A percentile compares a stretch with the other conserved stretches of the same genome.
Conservation (phyloP, 176 grass and related monocot species). For the Bromus sterilis region DNA sequence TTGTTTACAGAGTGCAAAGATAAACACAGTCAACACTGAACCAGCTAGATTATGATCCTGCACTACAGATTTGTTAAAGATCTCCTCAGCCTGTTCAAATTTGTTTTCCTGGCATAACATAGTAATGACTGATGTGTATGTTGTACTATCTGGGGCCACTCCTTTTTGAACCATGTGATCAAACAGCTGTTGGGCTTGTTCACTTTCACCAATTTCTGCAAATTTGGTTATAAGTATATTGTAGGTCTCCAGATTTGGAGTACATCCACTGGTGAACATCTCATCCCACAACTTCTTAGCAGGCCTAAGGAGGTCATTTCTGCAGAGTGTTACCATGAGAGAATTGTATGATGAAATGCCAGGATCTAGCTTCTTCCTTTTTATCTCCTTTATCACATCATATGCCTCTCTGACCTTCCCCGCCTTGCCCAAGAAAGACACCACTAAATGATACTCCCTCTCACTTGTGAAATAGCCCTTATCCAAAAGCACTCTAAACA, state of each 20-base stretch:
- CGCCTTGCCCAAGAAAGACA: slow-evolving; percentile 76
- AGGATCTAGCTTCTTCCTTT: slow-evolving; percentile 50
- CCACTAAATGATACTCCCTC: slow-evolving; percentile 49
- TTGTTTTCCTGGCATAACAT: slow-evolving; percentile 60
- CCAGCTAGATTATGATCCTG: slow-evolving; percentile 55
- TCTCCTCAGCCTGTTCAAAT: slow-evolving; percentile 49
- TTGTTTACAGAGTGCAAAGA: slow-evolving; percentile 62
- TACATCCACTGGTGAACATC: slow-evolving; percentile 71
- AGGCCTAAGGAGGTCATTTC: slow-evolving; percentile 67
- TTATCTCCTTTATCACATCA: slow-evolving; percentile 78
- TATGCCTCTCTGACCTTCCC: slow-evolving; percentile 93
- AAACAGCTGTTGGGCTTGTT: slow-evolving; percentile 64
- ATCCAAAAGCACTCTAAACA: slow-evolving; percentile 54
- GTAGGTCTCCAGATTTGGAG: slow-evolving; percentile 79
- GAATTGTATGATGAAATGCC: slow-evolving; percentile 73
- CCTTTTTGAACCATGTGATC: slow-evolving; percentile 72
- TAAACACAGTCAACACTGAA: slow-evolving; percentile 34
- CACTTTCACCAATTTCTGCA: slow-evolving; percentile 46
- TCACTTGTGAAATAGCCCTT: slow-evolving; percentile 36
- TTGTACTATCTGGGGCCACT: slow-evolving; percentile 48
- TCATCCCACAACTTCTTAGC: slow-evolving; percentile 98
- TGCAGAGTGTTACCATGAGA: slow-evolving; percentile 73
- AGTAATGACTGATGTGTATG: slow-evolving; percentile 53
- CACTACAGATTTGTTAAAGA: slow-evolving; percentile 48
- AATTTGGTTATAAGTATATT: slow-evolving; percentile 85